Base-by-base conservation (phyloP, 2,329 filamentous ascomycete species). In the Didymella segeticola region DNA sequence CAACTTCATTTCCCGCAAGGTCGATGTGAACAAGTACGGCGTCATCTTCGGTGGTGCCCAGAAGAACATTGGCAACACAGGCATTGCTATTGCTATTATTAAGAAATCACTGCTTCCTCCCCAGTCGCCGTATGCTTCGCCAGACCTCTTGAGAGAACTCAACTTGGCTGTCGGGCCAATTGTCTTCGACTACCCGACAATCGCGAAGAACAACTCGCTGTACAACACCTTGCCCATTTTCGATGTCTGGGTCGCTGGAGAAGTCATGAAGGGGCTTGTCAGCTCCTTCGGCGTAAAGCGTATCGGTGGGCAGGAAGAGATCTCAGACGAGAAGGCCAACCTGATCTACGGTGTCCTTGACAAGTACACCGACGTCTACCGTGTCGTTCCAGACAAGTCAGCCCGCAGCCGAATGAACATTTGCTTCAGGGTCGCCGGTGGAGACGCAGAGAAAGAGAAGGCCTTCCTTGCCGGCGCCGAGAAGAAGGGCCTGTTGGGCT, bases 141-240 rank as follows among this genome's bases (percentile, higher is more conserved):
- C 89, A 1, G 78, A 83, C 5, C 79, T 96, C 41, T 79, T 97
- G 69, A 84, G 92, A 54, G 81, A 87, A 55, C 83, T 97, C 9
- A 86, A 85, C 17, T 79, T 96, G n/a, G 86, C 90, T 1, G 84
- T 95, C 33, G 86, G 88, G 0, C 92, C 93, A 2, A 84, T 90
- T 15, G 84, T 97, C 36, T 79, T 98, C 41, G 85, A 90, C 60
- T 98, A 93, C 70, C 88, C 91, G 58, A 91, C 85, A 0, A 89
- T 95, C 62, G 88, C 90, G 33, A 96, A 96, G 81, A 96, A 96
- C 79, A 95, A 96, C 79, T 95, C 89, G 64, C 82, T 98, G 23
- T 98, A 98, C 80, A 98, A 98, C 77, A 98, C 93, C 0, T 80
- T 98, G 10, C 93, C 91, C 68, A 96, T 98, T 68, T 96, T 98